Evolutionary conservation across 2,329 filamentous ascomycete species (phyloP), one percentile per base, ranked within the genome.

Genomic region (Botrytis byssoidea): DNA sequence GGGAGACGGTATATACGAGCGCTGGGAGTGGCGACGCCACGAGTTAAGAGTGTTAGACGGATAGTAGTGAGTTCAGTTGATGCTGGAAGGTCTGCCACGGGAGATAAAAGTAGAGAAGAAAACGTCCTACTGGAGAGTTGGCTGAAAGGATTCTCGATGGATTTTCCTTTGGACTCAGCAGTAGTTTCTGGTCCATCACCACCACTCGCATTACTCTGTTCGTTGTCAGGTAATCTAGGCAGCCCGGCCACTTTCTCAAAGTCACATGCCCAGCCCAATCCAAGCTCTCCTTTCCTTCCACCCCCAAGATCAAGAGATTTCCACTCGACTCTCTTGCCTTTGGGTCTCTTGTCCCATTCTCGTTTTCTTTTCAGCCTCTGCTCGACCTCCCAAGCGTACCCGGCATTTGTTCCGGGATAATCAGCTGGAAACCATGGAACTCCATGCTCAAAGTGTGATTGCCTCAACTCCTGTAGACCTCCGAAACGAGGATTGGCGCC

Each of bases 381-480:
- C 51, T 88, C 86, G 48, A 89, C 80, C 81, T 97, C 93, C 93
- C 94, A 98, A 25, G 86, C 84, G 81, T 89, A 90, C 1, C 96
- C 96, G 2, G 94, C 92, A 73, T 88, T 86, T 0, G 94, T 97
- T 7, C 91, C 93, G 0, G 93, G 90, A 75, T 89, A 93, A 81
- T 99, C 96, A 4, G 89, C 92, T 0, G 96, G 96, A 79, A 97
- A 99, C 89, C 92, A 97, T 1, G 94, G 90, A 55, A 87, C 83
- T 0, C 89, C 89, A 32, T 90, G 88, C 83, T 98, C 95, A 80
- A 97, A 97, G 0, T 90, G 85, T 35, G 97, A 86, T 81, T 98
- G 95, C 51, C 90, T 88, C 69, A 90, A 86, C 82, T 99, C 92
- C 63, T 93, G 87, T 46, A 98, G 79, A 0, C 96, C 95, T 1